Percentiles rank a stretch among this genome's conserved stretches.
These are phyloP conservation scores for Penicillium sp. DNA, from an alignment of 2,329 filamentous ascomycete species.

Conservation along the genomic window DNA sequence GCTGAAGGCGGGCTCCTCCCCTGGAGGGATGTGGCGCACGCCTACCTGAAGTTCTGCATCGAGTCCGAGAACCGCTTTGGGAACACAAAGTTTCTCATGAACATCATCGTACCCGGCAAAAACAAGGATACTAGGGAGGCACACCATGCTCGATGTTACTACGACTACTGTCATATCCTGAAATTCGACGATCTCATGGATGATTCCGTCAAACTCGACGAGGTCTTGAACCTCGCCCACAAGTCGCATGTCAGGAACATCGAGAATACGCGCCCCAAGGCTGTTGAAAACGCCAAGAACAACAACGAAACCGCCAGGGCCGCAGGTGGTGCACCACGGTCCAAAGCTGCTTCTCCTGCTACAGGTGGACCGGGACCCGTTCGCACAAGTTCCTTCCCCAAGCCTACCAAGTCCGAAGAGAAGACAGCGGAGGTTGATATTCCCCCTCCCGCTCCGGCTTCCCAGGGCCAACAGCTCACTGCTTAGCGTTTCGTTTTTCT, in stretches of 20 bases:
- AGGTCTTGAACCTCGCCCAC: slow-evolving; percentile 50
- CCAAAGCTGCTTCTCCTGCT: slow-evolving; percentile 30
- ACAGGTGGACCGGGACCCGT: slow-evolving; percentile 37
- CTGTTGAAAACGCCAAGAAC: slow-evolving; percentile 39
- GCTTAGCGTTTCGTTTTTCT: slow-evolving; percentile 20
- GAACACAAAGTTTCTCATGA: slow-evolving; percentile 91
- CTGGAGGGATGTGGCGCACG: slow-evolving; percentile 78
- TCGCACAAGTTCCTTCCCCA: slow-evolving; percentile 39
- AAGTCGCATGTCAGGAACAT: slow-evolving; percentile 31
- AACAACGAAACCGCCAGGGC: slow-evolving; percentile 43
- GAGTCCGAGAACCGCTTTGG: slow-evolving; percentile 83
- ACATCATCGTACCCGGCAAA: slow-evolving; percentile 85
- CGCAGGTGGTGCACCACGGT: slow-evolving; percentile 34
- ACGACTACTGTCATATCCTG: slow-evolving; percentile 68
- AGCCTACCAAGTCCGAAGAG: slow-evolving; percentile 28
- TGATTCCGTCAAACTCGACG: slow-evolving; percentile 69
- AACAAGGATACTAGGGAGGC: slow-evolving; percentile 66
- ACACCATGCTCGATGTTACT: slow-evolving; percentile 72
- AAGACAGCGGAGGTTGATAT: slow-evolving; percentile 30
- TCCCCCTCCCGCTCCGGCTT: slow-evolving; percentile 21
- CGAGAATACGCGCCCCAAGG: slow-evolving; percentile 29
- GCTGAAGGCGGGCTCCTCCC: slow-evolving; percentile 71
- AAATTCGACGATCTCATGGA: slow-evolving; percentile 67
- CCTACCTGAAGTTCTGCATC: slow-evolving; percentile 75
- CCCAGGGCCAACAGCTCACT: slow-evolving; percentile 30